Percentiles rank a stretch among this genome's conserved stretches.
These are phyloP conservation scores for Pulveroboletus sp. DNA, from an alignment of 768 basidiomycete genomes.

Conservation along the genomic window DNA sequence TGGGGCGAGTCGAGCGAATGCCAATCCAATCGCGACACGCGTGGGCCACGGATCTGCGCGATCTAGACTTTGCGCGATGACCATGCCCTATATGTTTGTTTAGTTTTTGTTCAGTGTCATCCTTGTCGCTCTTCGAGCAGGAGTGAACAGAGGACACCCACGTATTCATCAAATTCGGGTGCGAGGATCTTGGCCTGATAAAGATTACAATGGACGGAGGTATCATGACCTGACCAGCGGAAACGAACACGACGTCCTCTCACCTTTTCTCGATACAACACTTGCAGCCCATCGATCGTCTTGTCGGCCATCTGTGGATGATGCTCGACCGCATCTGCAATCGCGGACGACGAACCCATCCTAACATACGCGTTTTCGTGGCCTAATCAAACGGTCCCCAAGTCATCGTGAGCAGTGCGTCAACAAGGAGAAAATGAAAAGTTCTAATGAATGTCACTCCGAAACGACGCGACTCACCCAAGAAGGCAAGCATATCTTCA, in stretches of 20 bases:
- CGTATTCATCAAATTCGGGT: conserved; percentile 92
- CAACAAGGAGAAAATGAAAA: not conserved
- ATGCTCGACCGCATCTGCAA: conserved; percentile 71
- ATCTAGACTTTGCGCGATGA: conserved; percentile 82
- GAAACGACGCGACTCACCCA: conserved; percentile 47
- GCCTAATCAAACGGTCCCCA: conserved; percentile 36
- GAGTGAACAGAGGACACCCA: conserved; percentile 34
- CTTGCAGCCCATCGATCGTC: conserved; percentile 53
- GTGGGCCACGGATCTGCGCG: conserved; percentile 85
- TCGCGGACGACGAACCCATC: conserved; percentile 59
- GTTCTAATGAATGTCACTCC: too few species aligned
- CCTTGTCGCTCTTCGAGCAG: not conserved
- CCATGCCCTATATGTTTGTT: conserved; percentile 66
- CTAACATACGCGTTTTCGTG: conserved; percentile 83
- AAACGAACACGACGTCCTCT: not conserved
- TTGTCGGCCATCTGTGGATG: conserved; percentile 54
- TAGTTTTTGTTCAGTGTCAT: not conserved
- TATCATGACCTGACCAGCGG: not conserved
- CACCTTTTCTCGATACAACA: conserved; percentile 82
- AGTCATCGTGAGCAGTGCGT: not conserved
- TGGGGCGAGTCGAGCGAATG: conserved; percentile 66
- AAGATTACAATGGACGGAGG: not conserved
- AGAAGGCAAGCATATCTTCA: conserved; percentile 51
- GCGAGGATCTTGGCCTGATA: conserved; percentile 74
- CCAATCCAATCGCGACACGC: conserved; percentile 65